These are phyloP conservation scores for Coleophoma eucalyptorum DNA, from an alignment of 2,329 filamentous ascomycete species.

Conservation along the genomic window DNA sequence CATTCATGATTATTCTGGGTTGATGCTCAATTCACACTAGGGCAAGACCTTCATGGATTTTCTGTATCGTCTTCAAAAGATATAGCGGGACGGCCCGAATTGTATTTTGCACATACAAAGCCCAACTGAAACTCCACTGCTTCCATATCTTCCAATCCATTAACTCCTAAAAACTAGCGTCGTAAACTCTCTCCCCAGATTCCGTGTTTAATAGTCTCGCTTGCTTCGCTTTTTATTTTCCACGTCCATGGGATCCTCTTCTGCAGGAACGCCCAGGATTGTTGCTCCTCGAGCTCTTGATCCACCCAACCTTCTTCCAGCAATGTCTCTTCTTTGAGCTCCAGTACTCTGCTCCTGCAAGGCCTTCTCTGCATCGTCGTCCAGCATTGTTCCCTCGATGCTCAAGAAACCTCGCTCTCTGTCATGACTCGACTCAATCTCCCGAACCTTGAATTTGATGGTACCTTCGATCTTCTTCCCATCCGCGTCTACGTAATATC, in stretches of 20 bases:
- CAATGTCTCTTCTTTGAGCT: conserved; percentile 31
- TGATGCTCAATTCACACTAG: no score
- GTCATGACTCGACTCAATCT: conserved; percentile 77
- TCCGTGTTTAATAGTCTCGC: conserved; percentile 12
- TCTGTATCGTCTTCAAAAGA: no score
- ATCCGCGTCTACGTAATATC: conserved; percentile 70
- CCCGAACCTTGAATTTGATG: conserved; percentile 74
- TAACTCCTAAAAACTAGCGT: neutral
- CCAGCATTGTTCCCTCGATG: conserved; percentile 83
- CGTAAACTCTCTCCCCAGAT: neutral
- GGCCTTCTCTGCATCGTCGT: conserved; percentile 59
- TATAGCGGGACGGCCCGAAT: no score
- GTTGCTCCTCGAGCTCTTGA: conserved; percentile 25
- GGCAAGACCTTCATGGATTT: no score
- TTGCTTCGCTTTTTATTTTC: conserved; percentile 12
- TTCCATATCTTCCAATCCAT: neutral
- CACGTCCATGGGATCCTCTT: conserved; percentile 14
- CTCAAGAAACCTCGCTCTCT: conserved; percentile 76
- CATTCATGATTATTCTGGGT: no score
- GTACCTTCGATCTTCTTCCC: conserved; percentile 68
- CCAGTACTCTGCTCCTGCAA: conserved; percentile 43
- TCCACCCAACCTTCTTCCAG: conserved; percentile 32
- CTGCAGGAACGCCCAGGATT: conserved; percentile 21
- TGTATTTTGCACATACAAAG: neutral
- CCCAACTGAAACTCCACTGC: neutral